phyloP scores from a whole-genome alignment of 2,329 filamentous ascomycete genomes.

The Trichoderma pleuroti region DNA sequence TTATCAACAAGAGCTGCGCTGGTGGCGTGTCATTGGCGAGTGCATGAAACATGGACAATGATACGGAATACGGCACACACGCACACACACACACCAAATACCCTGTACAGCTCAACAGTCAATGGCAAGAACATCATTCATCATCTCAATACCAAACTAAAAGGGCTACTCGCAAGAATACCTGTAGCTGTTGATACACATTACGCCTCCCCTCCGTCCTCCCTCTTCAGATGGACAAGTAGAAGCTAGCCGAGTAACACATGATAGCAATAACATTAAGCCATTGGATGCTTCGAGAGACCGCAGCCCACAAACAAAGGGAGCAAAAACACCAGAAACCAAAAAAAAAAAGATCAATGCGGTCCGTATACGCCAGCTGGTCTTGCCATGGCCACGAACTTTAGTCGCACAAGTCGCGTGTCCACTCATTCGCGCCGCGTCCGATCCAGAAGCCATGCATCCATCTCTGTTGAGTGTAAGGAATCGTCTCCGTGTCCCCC shows the following conservation, averaged over 20 bases:
- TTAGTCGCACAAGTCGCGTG: not conserved
- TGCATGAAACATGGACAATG: not conserved
- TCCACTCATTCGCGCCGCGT: not conserved
- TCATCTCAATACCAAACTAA: not conserved
- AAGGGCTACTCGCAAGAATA: not conserved
- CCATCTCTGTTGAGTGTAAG: not conserved
- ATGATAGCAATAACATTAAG: not conserved
- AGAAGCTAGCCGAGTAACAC: not conserved
- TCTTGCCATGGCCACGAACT: not conserved
- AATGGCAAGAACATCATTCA: not conserved
- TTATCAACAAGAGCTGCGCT: not conserved
- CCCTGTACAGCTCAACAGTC: not conserved
- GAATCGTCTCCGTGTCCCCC: not conserved
- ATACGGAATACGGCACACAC: not conserved
- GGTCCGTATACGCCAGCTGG: conserved; percentile 2
- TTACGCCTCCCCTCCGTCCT: not conserved
- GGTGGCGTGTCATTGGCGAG: not conserved
- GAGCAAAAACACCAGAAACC: not conserved
- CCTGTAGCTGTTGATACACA: not conserved
- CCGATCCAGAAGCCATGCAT: not conserved
- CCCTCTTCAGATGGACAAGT: not conserved
- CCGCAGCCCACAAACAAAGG: not conserved
- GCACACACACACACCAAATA: not conserved
- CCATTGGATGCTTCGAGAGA: not conserved
- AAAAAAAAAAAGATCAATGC: not conserved